Base-by-base conservation (phyloP, 306 rosid species). In the Castanopsis chinensis region DNA sequence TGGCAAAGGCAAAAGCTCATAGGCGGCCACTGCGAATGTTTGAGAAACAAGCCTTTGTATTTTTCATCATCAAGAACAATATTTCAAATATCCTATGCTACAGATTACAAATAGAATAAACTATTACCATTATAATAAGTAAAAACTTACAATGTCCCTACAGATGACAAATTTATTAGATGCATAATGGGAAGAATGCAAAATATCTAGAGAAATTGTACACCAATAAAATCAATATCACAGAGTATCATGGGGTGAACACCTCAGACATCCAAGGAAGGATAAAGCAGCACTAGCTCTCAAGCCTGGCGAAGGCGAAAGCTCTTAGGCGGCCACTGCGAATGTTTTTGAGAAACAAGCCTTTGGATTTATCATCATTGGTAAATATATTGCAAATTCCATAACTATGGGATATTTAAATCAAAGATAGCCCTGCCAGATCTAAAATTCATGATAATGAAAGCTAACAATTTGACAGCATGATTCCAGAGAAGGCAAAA, bases 11-110 rank as follows among this genome's bases (percentile, higher is more conserved):
- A 79, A 82, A 77, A 77, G 82, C 79, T 78, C 82, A 78, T 55
- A 56, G 76, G 72, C 85, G 59, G 82, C 85, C 82, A 82, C 82
- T 73, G 85, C 79, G 75, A 78, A 77, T 65, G 82, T 72, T 57
- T 76, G 81, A 76, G 81, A 81, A 81, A 81, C 74, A 81, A 81
- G 81, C 78, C 78, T 71, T 59, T 4, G 25, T 33, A 17, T 70
- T 74, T 78, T 19, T 81, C 84, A 76, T 76, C 80, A 75, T 75
- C 21, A 49, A 49, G 15, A 71, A 43, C 74, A 45, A 37, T 3
- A 23, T 71, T 15, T 5, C 15, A 43, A 23, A 6, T 23, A 20
- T 17, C 23, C 41, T 70, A 49, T 49, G 53, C 15, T 27, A 49
- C 10, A 58, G 11, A 49, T 12, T 49, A 49, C 15, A 2, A 49